These are phyloP conservation scores for Sonneratia caseolaris DNA, from an alignment of 345 rosid species.

Conservation along the genomic window DNA sequence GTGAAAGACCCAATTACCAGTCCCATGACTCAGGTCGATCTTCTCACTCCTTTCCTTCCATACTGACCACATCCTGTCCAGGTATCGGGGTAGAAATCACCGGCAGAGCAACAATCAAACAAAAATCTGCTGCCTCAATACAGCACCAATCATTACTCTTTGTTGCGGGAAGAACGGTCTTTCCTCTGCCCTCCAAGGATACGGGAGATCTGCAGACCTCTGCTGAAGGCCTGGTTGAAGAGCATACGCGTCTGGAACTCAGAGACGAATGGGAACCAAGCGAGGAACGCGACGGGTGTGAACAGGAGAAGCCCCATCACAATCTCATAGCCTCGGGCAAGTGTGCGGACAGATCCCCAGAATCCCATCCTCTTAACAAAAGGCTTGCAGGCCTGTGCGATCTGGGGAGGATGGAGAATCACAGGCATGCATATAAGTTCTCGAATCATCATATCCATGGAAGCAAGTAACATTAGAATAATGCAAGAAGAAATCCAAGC, in stretches of 20 bases:
- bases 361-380: not conserved
- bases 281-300: slow-evolving; percentile 76
- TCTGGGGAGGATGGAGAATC: not conserved
- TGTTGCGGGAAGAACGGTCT: slow-evolving; percentile 34
- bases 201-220: slow-evolving; percentile 86
- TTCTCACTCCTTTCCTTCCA: too few relatives aligned
- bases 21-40: too few relatives aligned
- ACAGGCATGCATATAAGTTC: too few relatives aligned
- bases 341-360: not conserved
- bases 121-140: not conserved
- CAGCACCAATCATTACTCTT: not conserved
- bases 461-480: too few relatives aligned
- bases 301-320: slow-evolving; percentile 59
- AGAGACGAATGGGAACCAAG: slow-evolving; percentile 88
- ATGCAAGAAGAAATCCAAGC: too few relatives aligned
- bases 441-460: too few relatives aligned
- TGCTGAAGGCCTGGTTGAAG: slow-evolving; percentile 90
- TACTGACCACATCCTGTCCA: too few relatives aligned
- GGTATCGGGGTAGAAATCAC: too few relatives aligned
- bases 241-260: slow-evolving; percentile 89
- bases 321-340: slow-evolving; percentile 5
- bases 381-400: not conserved
- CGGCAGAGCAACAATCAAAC: too few relatives aligned
- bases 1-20: too few relatives aligned
- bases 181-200: slow-evolving; percentile 74